Evolutionary conservation across 169 alveolate species (phyloP).

Genomic region (Cyclospora cayetanensis): DNA sequence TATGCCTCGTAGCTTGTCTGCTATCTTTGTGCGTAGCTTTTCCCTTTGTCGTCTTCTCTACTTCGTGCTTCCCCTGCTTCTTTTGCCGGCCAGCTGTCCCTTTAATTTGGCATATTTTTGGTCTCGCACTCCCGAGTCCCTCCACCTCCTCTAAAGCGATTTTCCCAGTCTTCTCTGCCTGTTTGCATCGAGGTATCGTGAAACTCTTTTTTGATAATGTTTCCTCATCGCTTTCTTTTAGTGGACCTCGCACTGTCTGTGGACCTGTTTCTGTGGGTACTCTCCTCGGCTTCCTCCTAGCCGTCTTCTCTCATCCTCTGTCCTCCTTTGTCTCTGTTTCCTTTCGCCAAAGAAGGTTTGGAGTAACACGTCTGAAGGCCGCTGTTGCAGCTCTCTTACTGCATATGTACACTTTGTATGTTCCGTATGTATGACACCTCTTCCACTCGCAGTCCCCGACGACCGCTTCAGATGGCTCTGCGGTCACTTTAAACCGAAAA

Average conservation of each 20-base stretch:
- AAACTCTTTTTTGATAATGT: no score
- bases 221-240: not conserved
- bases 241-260: not conserved
- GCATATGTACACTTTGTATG: not conserved
- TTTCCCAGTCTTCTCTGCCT: not conserved
- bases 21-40: not conserved
- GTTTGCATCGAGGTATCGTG: no score
- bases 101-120: not conserved
- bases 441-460: conserved; percentile 86
- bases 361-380: not conserved
- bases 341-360: no score
- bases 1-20: not conserved
- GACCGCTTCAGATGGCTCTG: conserved; percentile 95
- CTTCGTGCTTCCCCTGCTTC: not conserved
- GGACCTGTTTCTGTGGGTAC: not conserved
- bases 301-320: conserved; percentile 7
- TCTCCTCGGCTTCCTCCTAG: not conserved
- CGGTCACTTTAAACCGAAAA: conserved; percentile 95
- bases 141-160: not conserved
- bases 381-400: not conserved
- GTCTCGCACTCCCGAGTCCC: not conserved
- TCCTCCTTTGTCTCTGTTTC: not conserved
- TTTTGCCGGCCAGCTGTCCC: not conserved
- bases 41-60: conserved; percentile 11
- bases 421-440: not conserved